phyloP scores from a whole-genome alignment of 805 yeast species.

The Spathaspora girioi region DNA sequence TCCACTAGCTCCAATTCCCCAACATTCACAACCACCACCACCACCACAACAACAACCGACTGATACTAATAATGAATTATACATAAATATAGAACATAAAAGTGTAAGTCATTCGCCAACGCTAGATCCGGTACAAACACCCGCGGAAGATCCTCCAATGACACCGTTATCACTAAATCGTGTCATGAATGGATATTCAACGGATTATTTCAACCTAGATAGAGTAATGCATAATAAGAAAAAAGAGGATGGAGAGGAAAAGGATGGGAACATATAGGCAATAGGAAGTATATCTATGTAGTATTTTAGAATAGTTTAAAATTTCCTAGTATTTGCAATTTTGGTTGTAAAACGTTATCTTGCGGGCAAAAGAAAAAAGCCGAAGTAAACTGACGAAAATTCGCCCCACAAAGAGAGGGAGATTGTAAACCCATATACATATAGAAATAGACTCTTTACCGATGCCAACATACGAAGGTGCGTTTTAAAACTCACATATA shows the following conservation, averaged over 20 bases:
- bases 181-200: background rate
- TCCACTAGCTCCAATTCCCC: conserved; percentile 1
- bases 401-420: too few species aligned
- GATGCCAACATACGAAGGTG: conserved; percentile 47
- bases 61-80: background rate
- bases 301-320: background rate
- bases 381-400: background rate
- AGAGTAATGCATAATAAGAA: background rate
- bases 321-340: too few species aligned
- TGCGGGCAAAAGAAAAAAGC: background rate
- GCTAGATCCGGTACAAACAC: conserved; percentile 40
- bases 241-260: background rate
- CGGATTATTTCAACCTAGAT: background rate
- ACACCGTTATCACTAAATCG: conserved; percentile 32
- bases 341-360: background rate
- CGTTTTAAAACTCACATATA: conserved; percentile 13
- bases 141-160: conserved; percentile 41
- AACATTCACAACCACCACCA: conserved; percentile 2
- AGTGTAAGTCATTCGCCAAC: conserved; percentile 23
- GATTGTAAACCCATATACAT: too few species aligned
- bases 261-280: background rate
- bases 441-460: background rate
- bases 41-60: background rate
- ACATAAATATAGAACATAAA: background rate
- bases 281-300: background rate